Conservation (phyloP, 768 basidiomycete genomes). For the Mycena venus region DNA sequence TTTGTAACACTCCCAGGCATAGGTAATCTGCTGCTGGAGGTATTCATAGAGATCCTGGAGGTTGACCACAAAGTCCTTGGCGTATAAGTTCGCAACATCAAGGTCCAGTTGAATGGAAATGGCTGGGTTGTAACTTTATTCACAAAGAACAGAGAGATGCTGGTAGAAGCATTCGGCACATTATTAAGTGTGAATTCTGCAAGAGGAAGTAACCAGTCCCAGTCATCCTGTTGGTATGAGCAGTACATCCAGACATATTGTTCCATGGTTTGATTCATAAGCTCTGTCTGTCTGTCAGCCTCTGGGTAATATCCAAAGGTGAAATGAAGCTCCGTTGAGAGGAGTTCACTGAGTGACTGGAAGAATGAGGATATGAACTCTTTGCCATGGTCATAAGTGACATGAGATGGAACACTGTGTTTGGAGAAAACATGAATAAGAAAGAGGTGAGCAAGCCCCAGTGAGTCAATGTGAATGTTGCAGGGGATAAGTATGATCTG, state of each 20-base stretch:
- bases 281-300: neutral
- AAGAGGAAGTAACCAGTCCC: neutral
- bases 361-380: too few relatives aligned
- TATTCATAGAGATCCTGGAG: neutral
- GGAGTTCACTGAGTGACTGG: too few relatives aligned
- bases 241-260: neutral
- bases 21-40: neutral
- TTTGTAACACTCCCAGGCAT: neutral
- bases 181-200: neutral
- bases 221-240: neutral
- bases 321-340: too few relatives aligned
- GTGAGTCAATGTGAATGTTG: neutral
- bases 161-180: neutral
- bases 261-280: neutral
- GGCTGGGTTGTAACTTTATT: neutral
- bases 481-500: neutral
- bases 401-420: too few relatives aligned
- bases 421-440: neutral
- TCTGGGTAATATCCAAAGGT: neutral
- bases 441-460: neutral
- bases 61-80: neutral
- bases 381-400: too few relatives aligned
- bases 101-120: neutral
- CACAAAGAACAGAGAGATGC: neutral
- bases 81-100: neutral